Conservation (phyloP, 2,329 filamentous ascomycete genomes). For the Leptodontidium sp. region DNA sequence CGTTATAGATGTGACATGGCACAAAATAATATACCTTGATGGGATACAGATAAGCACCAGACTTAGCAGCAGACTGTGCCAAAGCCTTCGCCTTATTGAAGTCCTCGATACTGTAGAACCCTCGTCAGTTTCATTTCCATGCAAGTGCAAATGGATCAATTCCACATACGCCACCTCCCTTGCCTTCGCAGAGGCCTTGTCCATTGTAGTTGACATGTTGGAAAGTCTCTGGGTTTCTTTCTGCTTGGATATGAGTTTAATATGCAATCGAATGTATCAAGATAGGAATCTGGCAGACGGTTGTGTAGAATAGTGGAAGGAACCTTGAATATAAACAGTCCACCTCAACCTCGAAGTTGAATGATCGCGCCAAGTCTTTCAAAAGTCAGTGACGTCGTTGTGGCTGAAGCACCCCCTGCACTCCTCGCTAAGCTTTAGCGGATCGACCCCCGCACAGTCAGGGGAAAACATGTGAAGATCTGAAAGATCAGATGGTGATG, state of each 20-base stretch:
- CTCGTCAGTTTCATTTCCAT: constrained; percentile 25
- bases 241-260: background rate
- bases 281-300: background rate
- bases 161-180: constrained; percentile 47
- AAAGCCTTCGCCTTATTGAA: constrained; percentile 70
- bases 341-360: constrained; percentile 8
- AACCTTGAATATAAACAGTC: constrained; percentile 10
- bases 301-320: background rate
- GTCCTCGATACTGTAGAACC: constrained; percentile 67
- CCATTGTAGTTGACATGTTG: constrained; percentile 41
- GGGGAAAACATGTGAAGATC: constrained; percentile 14
- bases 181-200: constrained; percentile 43
- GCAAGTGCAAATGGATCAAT: background rate
- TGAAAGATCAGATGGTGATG: no score
- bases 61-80: constrained; percentile 74
- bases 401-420: background rate
- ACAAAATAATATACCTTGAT: constrained; percentile 62
- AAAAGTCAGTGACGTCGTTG: constrained; percentile 18
- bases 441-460: background rate
- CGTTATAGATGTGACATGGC: constrained; percentile 6
- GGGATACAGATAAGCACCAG: constrained; percentile 85
- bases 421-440: constrained; percentile 7
- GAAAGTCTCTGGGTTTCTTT: background rate
- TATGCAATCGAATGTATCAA: background rate
- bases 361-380: constrained; percentile 22